Evolutionary conservation across 75 land plant genomes (phyloP).

Genomic region (Chamaecyparis obtusa): DNA sequence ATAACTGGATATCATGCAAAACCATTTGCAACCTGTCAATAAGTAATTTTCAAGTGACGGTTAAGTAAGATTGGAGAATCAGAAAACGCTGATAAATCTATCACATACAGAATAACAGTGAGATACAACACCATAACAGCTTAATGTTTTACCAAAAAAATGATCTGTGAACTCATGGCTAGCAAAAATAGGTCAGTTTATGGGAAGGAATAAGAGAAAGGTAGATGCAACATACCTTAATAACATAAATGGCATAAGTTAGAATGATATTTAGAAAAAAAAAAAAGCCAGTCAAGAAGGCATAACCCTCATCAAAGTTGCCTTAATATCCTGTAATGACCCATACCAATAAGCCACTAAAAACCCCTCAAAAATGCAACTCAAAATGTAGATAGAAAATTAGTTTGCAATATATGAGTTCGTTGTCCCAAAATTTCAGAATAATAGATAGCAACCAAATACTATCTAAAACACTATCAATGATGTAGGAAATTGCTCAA

Average conservation of each 20-base stretch:
- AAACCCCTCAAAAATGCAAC: too few species aligned
- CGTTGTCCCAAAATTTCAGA: too few species aligned
- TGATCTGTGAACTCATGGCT: neutral
- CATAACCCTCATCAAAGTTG: neutral
- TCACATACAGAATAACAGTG: neutral
- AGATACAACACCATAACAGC: neutral
- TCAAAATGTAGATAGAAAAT: too few species aligned
- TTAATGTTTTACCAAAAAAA: neutral
- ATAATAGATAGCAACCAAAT: too few species aligned
- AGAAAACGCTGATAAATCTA: neutral
- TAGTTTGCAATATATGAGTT: too few species aligned
- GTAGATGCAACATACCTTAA: neutral
- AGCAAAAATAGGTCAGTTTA: neutral
- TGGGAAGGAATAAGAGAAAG: neutral
- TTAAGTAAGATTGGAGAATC: neutral
- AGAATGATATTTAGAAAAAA: neutral
- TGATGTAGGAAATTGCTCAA: too few species aligned
- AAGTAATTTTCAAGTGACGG: neutral
- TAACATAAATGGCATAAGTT: neutral
- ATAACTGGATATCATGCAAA: neutral
- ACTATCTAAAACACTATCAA: too few species aligned
- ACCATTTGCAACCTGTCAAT: neutral
- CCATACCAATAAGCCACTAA: too few species aligned
- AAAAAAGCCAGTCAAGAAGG: neutral
- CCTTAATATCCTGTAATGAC: neutral